phyloP scores from a whole-genome alignment of 106 monocot species.

The Acorus calamus region DNA sequence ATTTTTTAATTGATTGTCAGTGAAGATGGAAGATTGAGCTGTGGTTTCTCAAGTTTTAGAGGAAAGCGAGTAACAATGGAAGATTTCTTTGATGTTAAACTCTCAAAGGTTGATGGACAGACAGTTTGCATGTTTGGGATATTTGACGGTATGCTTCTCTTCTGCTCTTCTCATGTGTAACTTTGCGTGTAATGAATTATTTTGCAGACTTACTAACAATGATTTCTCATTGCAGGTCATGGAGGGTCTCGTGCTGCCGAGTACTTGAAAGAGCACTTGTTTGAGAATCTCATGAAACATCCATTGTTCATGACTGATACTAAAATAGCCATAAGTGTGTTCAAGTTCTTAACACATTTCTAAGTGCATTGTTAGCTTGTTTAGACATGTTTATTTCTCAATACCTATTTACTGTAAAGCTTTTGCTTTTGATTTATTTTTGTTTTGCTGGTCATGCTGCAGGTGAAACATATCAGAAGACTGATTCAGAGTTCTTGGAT shows the following conservation, averaged over 20 bases:
- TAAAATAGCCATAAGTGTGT: slow-evolving; percentile 72
- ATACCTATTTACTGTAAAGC: no score
- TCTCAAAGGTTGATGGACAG: slow-evolving; percentile 38
- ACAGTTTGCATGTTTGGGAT: slow-evolving; percentile 67
- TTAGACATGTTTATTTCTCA: no score
- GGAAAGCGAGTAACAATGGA: slow-evolving; percentile 82
- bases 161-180: not conserved
- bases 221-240: slow-evolving; percentile 45
- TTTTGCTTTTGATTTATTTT: no score
- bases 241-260: slow-evolving; percentile 91
- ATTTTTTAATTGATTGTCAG: slow-evolving; percentile 24
- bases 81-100: slow-evolving; percentile 73
- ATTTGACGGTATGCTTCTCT: slow-evolving; percentile 66
- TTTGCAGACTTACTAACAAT: not conserved
- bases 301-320: slow-evolving; percentile 72
- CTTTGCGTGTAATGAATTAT: not conserved
- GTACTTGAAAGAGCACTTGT: slow-evolving; percentile 83
- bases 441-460: no score
- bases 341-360: not conserved
- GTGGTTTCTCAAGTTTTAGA: slow-evolving; percentile 69
- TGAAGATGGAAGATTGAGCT: slow-evolving; percentile 68
- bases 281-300: slow-evolving; percentile 86
- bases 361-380: no score
- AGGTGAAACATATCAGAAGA: no score
- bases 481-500: no score